Conservation (phyloP, 441 rosid genomes). For the Syzygium syzygioides region DNA sequence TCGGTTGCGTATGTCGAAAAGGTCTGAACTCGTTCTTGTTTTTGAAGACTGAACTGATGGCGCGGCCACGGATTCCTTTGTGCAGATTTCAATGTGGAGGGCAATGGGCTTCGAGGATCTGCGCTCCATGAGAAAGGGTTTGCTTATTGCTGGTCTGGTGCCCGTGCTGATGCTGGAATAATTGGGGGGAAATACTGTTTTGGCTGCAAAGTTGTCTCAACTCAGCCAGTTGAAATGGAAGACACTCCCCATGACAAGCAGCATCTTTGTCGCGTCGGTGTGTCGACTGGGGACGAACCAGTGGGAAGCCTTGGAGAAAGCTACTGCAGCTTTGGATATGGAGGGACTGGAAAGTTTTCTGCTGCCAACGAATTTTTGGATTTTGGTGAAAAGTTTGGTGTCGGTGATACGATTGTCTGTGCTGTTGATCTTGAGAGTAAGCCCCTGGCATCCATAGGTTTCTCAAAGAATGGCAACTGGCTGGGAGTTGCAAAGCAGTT, state of each 20-base stretch:
- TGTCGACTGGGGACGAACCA: slow-evolving; percentile 20
- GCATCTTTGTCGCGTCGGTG: slow-evolving; percentile 24
- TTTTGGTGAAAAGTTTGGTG: slow-evolving; percentile 24
- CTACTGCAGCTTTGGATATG: slow-evolving; percentile 20
- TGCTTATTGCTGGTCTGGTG: slow-evolving; percentile 40
- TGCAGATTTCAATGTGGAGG: slow-evolving; percentile 23
- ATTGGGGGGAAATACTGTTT: slow-evolving; percentile 24
- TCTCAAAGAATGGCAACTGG: slow-evolving; percentile 30
- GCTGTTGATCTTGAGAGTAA: slow-evolving; percentile 29
- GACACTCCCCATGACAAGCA: slow-evolving; percentile 25
- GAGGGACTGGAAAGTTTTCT: slow-evolving; percentile 32
- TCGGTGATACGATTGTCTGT: slow-evolving; percentile 24
- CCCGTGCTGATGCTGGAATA: slow-evolving; percentile 22
- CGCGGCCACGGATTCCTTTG: neutral
- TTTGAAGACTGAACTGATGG: neutral
- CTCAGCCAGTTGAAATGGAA: slow-evolving; percentile 20
- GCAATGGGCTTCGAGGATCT: slow-evolving; percentile 18
- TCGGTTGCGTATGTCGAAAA: neutral
- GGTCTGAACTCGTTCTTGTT: neutral
- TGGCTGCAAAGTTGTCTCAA: slow-evolving; percentile 13
- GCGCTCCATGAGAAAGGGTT: slow-evolving; percentile 19
- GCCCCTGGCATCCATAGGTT: slow-evolving; percentile 24
- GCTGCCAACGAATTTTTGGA: slow-evolving; percentile 8
- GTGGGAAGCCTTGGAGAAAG: slow-evolving; percentile 29
- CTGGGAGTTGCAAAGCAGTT: slow-evolving; percentile 24